Conservation (phyloP, 257 asterid species). For the Fraxinus pennsylvanica region DNA sequence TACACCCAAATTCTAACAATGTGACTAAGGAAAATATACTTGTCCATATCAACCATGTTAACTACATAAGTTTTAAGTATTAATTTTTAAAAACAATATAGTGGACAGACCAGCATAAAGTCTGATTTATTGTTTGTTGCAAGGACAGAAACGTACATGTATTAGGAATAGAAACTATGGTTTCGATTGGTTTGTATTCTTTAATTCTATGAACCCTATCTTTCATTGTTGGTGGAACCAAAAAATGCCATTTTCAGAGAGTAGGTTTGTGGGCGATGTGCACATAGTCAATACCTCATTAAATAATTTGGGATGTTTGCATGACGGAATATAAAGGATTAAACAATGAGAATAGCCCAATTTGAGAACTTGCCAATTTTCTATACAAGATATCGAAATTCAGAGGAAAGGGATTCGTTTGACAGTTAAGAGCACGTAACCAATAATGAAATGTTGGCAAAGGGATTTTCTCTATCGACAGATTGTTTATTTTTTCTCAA, state of each 20-base stretch:
- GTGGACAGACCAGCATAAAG: neutral
- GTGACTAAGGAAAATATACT: no score
- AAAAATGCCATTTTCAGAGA: neutral
- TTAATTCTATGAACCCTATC: neutral
- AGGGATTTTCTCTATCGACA: no score
- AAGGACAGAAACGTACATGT: neutral
- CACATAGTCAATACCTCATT: neutral
- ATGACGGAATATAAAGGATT: no score
- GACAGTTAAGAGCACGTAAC: no score
- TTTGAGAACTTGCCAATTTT: neutral
- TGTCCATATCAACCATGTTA: no score
- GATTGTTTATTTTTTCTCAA: no score
- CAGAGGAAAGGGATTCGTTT: neutral
- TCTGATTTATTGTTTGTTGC: neutral
- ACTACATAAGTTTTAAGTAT: neutral
- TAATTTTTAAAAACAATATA: neutral
- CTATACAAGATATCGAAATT: no score
- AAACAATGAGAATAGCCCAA: no score
- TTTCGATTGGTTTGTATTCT: neutral
- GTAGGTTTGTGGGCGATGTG: neutral
- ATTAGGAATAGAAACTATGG: neutral
- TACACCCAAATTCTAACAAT: no score
- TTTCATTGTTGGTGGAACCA: neutral
- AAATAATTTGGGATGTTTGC: neutral
- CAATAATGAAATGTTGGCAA: no score